These are phyloP conservation scores for Zygnema cylindricum DNA, from an alignment of 139 green algal species.

Conservation along the genomic window DNA sequence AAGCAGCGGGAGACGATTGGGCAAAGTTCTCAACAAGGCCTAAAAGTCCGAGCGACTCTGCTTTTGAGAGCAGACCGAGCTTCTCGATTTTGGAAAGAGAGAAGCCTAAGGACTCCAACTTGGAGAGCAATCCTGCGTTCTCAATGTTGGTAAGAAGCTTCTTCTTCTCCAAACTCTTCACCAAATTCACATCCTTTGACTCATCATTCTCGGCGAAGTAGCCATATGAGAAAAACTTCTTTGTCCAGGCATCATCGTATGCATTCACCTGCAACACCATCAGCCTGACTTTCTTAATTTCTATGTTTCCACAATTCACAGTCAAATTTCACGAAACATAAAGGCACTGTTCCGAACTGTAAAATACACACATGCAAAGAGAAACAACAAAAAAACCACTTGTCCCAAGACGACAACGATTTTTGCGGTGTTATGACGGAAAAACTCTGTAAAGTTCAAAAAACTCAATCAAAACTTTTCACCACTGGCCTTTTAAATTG, in stretches of 20 bases:
- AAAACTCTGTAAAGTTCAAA: background rate
- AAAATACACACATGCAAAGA: background rate
- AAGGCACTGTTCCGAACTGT: background rate
- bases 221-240: slow-evolving; percentile 51
- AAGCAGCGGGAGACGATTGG: slow-evolving; percentile 30
- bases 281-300: no score
- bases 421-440: background rate
- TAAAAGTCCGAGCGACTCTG: slow-evolving; percentile 48
- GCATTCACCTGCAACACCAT: slow-evolving; percentile 54
- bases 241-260: slow-evolving; percentile 54
- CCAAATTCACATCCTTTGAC: slow-evolving; percentile 36
- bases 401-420: background rate
- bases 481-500: no score
- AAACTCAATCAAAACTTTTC: no score
- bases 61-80: slow-evolving; percentile 77
- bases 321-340: no score
- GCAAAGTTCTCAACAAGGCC: slow-evolving; percentile 54
- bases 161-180: slow-evolving; percentile 60
- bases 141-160: slow-evolving; percentile 63
- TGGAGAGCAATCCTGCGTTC: slow-evolving; percentile 73
- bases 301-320: no score
- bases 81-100: slow-evolving; percentile 79
- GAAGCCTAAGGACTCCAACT: slow-evolving; percentile 71
- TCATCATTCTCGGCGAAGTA: slow-evolving; percentile 43
- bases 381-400: background rate